Percentiles rank a stretch among this genome's conserved stretches.
Conservation (phyloP, 495 filamentous ascomycete species). For the Hypoxylon lienhwacheense region DNA sequence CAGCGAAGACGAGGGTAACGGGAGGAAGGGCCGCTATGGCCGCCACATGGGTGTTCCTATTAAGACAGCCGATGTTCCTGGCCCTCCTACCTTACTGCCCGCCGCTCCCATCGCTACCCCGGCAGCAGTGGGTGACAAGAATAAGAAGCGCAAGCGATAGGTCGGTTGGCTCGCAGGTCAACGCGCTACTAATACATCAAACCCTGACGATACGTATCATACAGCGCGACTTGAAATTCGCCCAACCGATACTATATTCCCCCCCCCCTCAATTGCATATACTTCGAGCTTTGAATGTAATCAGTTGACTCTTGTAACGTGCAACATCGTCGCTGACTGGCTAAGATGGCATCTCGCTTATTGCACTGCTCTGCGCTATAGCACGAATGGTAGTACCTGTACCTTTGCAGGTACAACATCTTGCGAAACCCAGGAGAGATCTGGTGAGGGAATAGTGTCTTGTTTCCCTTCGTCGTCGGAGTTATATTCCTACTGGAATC, state of each 20-base stretch:
- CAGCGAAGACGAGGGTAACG: constrained; percentile 95
- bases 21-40: constrained; percentile 92
- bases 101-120: constrained; percentile 43
- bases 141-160: constrained; percentile 56
- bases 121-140: constrained; percentile 42
- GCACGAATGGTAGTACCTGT: constrained; percentile 9
- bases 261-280: constrained; percentile 5
- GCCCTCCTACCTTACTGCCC: constrained; percentile 41
- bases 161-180: constrained; percentile 7
- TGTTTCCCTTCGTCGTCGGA: constrained; percentile 30
- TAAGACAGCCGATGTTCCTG: constrained; percentile 59
- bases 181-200: constrained; percentile 6
- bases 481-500: constrained; percentile 30
- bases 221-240: constrained; percentile 2
- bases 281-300: constrained; percentile 5
- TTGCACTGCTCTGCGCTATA: constrained; percentile 7
- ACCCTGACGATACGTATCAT: constrained; percentile 11
- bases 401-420: constrained; percentile 10
- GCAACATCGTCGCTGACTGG: constrained; percentile 3
- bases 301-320: constrained; percentile 4
- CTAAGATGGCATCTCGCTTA: constrained; percentile 5
- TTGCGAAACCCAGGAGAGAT: constrained; percentile 20
- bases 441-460: constrained; percentile 15
- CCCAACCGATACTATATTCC: neutral
- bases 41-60: constrained; percentile 95